Base-by-base conservation (phyloP, 176 grass and related monocot species). In the Hsuehochloa calcarea region DNA sequence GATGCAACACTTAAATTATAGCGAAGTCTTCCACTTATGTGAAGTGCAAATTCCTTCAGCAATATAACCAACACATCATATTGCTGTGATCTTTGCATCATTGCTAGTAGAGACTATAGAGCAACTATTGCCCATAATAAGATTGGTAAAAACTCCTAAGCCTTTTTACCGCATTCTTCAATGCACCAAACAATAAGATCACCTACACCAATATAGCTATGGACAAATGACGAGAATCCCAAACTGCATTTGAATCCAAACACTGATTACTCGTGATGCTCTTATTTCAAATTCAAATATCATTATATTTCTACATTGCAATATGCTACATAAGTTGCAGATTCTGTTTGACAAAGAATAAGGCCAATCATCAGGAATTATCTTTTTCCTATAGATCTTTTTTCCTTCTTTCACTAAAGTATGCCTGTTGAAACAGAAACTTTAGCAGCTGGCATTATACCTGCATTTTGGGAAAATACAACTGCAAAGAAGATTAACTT, bases 401-500 rank as follows among this genome's bases (percentile, higher is more conserved):
- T 64, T 16, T 10, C n/a, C 62, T 82, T 34, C 27, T 49, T 41
- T 6, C 27, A 11, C 62, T 19, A 26, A 74, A 89, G 68, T 79
- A 62, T 78, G 37, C 56, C 38, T 22, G 25, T 46, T 15, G 35
- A 71, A 86, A 68, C 12, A 71, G 72, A 31, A 78, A 72, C 5
- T 4, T 66, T 3, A 86, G 67, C 26, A 60, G 15, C 1, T 64
- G 17, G 26, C 26, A 68, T 65, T 83, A 49, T 35, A 82, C 4
- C 1, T 16, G 17, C 11, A 73, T 49, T 66, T 4, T 31, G n/a
- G 50, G 27, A 70, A 49, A 71, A 81, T 15, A 66, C 13, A 76
- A 9, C 15, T 45, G 39, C 35, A 43, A 74, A 10, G 40, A 70
- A 26, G 58, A 80, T 63, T 56, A 90, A 90, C 91, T 92, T 94